Base-by-base conservation (phyloP, 2,329 filamentous ascomycete genomes). In the Blastomyces gilchristii region DNA sequence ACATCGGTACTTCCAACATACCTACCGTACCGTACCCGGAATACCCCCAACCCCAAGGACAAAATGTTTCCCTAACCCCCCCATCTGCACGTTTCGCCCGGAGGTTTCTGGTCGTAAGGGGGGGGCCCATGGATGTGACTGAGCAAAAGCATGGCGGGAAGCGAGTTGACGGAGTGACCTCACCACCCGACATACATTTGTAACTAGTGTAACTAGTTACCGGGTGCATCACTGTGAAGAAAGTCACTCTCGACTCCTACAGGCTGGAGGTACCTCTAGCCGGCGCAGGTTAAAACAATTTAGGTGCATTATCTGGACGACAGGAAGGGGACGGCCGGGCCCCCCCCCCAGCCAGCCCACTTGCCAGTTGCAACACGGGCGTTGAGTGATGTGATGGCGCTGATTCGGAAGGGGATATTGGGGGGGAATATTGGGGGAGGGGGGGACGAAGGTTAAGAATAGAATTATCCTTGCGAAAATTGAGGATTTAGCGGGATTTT, bases 161-260 rank as follows among this genome's bases (percentile, higher is more conserved):
- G 39, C 57, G 22, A 59, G 57, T 59, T 59, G n/a, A 47, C 39
- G 43, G 43, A 59, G 57, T 59, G 57, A 59, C 39, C 22, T 47
- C 57, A 59, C 56, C 37, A 58, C 41, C 52, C 57, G 12, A n/a
- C 39, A 4, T 31, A 31, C 28, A 2, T 2, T 4, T 4, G 22
- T 34, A 31, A 58, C 39, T 47, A 58, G 57, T 45, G 45, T 22
- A 22, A 22, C n/a, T 22, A 22, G n/a, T 22, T 22, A 22, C 28
- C 14, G 43, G 34, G 57, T 16, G 14, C 57, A 59, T 59, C 57
- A 59, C 41, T 34, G 57, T 59, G 57, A 59, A 59, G 41, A 59
- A 37, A 59, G 41, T 9, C 57, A 28, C 57, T 47, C 28, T 47
- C 41, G 41, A 47, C 14, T 59, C 41, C 43, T 59, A 59, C 39